These are phyloP conservation scores for Aegilops speltoides DNA, from an alignment of 176 grass and related monocot genomes.

Conservation along the genomic window DNA sequence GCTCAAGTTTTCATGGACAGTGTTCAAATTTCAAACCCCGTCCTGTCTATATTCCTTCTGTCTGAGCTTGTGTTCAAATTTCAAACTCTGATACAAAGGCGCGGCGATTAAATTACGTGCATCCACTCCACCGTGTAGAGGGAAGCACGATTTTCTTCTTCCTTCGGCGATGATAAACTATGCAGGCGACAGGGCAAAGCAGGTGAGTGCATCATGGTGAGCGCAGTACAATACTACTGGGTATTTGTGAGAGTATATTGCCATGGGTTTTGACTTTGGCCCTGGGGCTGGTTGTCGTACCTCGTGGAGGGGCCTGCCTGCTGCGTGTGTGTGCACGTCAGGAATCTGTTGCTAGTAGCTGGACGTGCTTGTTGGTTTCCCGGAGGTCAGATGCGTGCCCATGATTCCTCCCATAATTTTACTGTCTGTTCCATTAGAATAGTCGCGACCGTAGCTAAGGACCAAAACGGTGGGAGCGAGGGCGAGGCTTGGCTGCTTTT, in stretches of 20 bases:
- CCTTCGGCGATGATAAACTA: no score
- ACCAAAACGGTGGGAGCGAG: background rate
- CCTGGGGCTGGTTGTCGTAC: background rate
- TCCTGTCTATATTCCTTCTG: no score
- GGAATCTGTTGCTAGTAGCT: conserved; percentile 24
- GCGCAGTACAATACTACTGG: background rate
- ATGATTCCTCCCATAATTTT: conserved; percentile 22
- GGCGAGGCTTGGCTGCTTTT: background rate
- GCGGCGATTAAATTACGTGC: no score
- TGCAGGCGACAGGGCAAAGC: no score
- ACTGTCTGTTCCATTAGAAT: background rate
- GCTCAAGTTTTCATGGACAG: background rate
- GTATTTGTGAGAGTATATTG: background rate
- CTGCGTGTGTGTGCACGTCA: background rate
- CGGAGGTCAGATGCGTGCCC: conserved; percentile 29
- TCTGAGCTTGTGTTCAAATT: no score
- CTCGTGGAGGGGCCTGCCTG: no score
- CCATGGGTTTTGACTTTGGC: conserved; percentile 35
- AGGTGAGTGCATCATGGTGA: conserved; percentile 16
- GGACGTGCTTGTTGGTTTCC: conserved; percentile 46
- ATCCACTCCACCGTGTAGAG: no score
- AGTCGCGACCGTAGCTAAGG: background rate
- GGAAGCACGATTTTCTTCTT: no score
- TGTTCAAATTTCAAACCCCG: background rate
- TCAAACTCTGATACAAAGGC: no score